Evolutionary conservation across 2,329 filamentous ascomycete species (phyloP), one percentile per base, ranked within the genome.

Genomic region (Pseudocercospora pini-densiflorae): DNA sequence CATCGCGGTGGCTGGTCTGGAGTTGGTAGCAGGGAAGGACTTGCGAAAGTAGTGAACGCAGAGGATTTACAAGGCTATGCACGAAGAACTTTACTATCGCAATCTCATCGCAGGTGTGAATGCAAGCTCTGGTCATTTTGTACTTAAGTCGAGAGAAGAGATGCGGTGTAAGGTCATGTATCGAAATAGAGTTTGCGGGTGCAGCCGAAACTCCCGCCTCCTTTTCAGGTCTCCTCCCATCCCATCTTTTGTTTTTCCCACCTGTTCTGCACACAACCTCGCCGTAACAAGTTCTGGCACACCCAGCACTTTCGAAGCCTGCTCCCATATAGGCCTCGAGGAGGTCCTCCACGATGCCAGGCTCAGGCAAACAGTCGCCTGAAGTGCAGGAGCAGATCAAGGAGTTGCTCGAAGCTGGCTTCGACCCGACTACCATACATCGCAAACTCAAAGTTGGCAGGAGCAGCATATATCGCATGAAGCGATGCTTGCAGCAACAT

Each of bases 381-480:
- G 70, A 75, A 51, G 68, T 77, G 9, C 75, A 77, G 55, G 69
- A 69, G 43, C 72, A 75, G 63, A 77, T 77, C 68, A 73, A 71
- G 58, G 74, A 77, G 61, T 68, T 77, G 47, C 73, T 77, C 33
- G 74, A 77, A 63, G 75, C 75, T 0, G 75, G 75, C 47, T 75
- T 76, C 63, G 75, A 77, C 62, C 74, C 73, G 29, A 77, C 75
- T 29, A 77, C 75, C 21, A 77, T 77, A 43, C 75, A 77, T 54
- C 68, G 74, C 9, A 69, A 71, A 21, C 70, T 77, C 54, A 76
- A 77, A 57, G 75, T 76, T 29, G 75, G 75, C 33, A 59, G 75
- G 19, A 75, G 72, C 65, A 71, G 68, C 29, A 76, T 77, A 61
- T 77, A 77, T 70, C 75, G 75, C 70, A 77, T 77, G 75, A 76